A percentile compares a stretch with the other conserved stretches of the same genome.
Conservation (phyloP, 331 rosid species). For the Quercus phellos region DNA sequence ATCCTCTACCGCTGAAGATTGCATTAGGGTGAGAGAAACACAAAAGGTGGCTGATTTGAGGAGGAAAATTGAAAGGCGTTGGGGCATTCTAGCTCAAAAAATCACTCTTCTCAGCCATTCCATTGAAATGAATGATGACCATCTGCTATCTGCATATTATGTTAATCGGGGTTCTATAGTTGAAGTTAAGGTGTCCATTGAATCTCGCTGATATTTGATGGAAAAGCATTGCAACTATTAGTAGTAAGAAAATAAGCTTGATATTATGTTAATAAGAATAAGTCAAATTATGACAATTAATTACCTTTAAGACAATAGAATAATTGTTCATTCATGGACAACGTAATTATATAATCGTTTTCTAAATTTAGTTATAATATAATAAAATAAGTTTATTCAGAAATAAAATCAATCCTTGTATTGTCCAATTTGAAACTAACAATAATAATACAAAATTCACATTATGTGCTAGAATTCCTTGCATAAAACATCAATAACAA, state of each 20-base stretch:
- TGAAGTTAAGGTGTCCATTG: conserved; percentile 7
- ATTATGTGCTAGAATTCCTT: too few relatives aligned
- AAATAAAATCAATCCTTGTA: too few relatives aligned
- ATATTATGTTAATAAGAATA: too few relatives aligned
- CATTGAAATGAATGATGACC: conserved; percentile 8
- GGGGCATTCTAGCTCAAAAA: conserved; percentile 10
- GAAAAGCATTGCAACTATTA: too few relatives aligned
- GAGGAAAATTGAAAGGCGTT: conserved; percentile 9
- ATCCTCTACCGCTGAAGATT: background rate
- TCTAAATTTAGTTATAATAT: too few relatives aligned
- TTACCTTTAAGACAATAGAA: background rate
- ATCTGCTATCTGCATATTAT: conserved; percentile 35
- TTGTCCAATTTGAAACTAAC: too few relatives aligned
- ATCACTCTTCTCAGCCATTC: conserved; percentile 14
- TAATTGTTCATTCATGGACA: background rate
- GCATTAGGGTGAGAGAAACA: conserved; percentile 22
- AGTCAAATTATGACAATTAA: background rate
- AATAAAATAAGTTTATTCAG: too few relatives aligned
- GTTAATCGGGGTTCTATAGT: conserved; percentile 25
- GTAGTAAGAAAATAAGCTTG: too few relatives aligned
- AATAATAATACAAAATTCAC: too few relatives aligned
- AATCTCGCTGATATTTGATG: conserved; percentile 21
- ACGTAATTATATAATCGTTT: background rate
- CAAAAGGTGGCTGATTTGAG: conserved; percentile 13
- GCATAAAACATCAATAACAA: too few relatives aligned